These are phyloP conservation scores for Lenzites betulinus DNA, from an alignment of 768 basidiomycete genomes.

Conservation along the genomic window DNA sequence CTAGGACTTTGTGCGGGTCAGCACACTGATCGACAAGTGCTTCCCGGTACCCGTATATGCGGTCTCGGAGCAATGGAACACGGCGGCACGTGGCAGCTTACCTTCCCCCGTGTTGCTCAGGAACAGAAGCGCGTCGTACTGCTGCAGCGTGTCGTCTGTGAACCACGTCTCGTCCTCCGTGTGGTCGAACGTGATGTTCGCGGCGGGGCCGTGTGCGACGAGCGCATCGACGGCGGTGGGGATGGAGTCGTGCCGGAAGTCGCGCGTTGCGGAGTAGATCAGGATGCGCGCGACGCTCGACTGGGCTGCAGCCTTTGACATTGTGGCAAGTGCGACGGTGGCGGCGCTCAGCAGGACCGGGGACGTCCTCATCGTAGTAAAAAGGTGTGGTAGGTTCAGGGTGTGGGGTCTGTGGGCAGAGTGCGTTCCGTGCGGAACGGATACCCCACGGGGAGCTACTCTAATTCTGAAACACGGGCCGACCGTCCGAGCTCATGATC, in stretches of 20 bases:
- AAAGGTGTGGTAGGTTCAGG: too few species aligned
- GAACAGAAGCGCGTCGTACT: constrained; percentile 49
- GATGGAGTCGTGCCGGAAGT: constrained; percentile 53
- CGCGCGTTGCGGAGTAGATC: constrained; percentile 43
- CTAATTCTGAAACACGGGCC: too few species aligned
- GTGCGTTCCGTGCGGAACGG: background rate
- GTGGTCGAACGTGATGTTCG: constrained; percentile 43
- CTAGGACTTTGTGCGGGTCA: constrained; percentile 40
- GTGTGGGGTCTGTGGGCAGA: too few species aligned
- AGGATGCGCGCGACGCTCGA: constrained; percentile 22
- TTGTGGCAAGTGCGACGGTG: background rate
- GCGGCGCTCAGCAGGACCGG: background rate
- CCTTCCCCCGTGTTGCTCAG: constrained; percentile 48
- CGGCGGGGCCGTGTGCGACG: constrained; percentile 11
- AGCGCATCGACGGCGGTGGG: constrained; percentile 49
- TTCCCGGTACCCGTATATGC: background rate
- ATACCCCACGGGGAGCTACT: too few species aligned
- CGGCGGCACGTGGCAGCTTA: constrained; percentile 26
- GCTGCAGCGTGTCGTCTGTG: constrained; percentile 40
- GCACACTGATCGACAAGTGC: too few species aligned
- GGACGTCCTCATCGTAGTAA: background rate
- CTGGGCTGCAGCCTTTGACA: background rate
- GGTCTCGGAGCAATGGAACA: background rate
- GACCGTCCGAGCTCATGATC: too few species aligned
- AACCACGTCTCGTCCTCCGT: constrained; percentile 47